Evolutionary conservation across 441 rosid genomes (phyloP), one percentile per base, ranked within the genome.

Genomic region (Populus hybrid): DNA sequence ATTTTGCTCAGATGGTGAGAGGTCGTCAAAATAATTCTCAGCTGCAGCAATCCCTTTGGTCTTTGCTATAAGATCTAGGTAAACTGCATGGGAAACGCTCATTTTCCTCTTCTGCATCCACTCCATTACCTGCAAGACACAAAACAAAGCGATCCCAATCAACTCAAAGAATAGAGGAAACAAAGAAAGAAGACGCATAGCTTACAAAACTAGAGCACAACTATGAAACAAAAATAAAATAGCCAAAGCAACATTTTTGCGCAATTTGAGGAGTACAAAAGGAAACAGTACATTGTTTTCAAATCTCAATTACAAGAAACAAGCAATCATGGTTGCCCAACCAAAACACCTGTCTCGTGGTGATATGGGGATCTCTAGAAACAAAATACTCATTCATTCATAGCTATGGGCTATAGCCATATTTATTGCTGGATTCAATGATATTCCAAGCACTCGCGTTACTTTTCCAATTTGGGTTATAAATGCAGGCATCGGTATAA

Each of bases 81-180:
- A 77, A 30, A 93, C 94, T 0, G 84, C 26, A 28, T 66, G 20
- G 2, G 88, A 81, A 9, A 90, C 79, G 10, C 81, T 68, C 77
- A 93, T 80, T 66, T 89, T 87, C 84, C 89, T 87, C 84, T 54
- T 91, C 92, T 89, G 92, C 94, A 93, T 93, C 98, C 98, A 93
- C 59, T 90, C 91, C 86, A 91, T 84, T 69, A 91, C 84, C 99
- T 91, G 76, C 76, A 81, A 24, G 35, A 38, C 21, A 8, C 40
- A 18, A 3, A 59, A 11, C 46, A 23, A 10, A 3, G 36, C 12
- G 9, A 75, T 24, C 24, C 67, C 63, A 77, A 26, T 57, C 69
- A 57, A 26, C 50, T 59, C 30, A 20, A n/a, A 21, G 38, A 32
- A 0, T 0, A 8, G 32, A 64, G 42, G 18, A 30, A 65, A 70